These are phyloP conservation scores for Phytophthora pinifolia DNA, from an alignment of 352 stramenopile species.

Conservation along the genomic window DNA sequence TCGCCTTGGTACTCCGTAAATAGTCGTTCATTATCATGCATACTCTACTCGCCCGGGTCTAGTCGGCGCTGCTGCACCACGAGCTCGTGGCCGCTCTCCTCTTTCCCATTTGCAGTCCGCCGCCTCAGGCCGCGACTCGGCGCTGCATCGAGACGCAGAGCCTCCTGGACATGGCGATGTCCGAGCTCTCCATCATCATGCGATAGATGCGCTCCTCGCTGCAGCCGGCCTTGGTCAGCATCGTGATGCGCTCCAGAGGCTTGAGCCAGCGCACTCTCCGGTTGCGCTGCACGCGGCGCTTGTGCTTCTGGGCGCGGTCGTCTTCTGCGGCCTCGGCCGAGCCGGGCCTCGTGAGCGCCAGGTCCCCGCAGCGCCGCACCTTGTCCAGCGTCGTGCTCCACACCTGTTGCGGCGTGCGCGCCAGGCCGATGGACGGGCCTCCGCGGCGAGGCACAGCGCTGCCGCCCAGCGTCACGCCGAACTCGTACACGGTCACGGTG, in stretches of 20 bases:
- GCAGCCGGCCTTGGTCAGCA: conserved; percentile 59
- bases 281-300: conserved; percentile 14
- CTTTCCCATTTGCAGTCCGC: no score
- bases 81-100: no score
- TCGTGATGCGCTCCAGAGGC: conserved; percentile 53
- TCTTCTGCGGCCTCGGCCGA: conserved; percentile 1
- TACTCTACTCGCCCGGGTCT: conserved; percentile 19
- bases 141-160: conserved; percentile 32
- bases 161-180: conserved; percentile 60
- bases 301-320: conserved; percentile 12
- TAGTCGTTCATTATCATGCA: conserved; percentile 24
- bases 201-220: conserved; percentile 60
- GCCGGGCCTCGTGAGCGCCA: conserved; percentile 20
- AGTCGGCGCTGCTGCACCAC: background rate
- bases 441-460: conserved; percentile 51
- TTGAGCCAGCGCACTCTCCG: conserved; percentile 57
- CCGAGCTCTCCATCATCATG: conserved; percentile 66
- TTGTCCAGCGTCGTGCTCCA: conserved; percentile 52
- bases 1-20: conserved; percentile 15
- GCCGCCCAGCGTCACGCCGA: conserved; percentile 52
- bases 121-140: conserved; percentile 14
- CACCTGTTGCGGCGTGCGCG: conserved; percentile 37
- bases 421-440: conserved; percentile 51
- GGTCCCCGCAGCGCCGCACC: conserved; percentile 26
- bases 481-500: conserved; percentile 68